Evolutionary conservation across 2,329 filamentous ascomycete species (phyloP), one percentile per base, ranked within the genome.

Genomic region (Scedosporium boydii): DNA sequence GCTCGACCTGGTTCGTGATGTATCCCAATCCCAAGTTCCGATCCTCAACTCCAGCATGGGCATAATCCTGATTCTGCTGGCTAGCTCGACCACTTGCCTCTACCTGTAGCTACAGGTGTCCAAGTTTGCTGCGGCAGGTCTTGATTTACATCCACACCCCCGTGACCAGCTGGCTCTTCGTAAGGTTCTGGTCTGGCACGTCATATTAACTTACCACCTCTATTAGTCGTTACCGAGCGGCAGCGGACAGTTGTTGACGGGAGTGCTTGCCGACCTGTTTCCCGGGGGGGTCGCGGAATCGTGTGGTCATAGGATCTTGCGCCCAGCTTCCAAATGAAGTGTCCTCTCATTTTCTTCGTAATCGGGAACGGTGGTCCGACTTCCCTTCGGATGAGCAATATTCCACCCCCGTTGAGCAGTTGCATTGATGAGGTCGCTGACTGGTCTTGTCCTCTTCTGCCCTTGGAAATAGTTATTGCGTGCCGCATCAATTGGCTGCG

Each of bases 211-310:
- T 51, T 41, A 42, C 59, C 59, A 55, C 59, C 57, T 41, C 27
- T 34, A 12, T 34, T 41, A 23, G n/a, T 29, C 59, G 59, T 29
- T 42, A 56, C 21, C 27, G 23, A 41, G 42, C 42, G 26, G 59
- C 59, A 42, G 59, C 59, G 59, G 59, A 44, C 59, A 61, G 48
- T 61, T 61, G 41, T 55, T 56, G 16, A 42, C 59, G 59, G 59
- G 59, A 61, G 29, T 23, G 16, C 59, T 51, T 61, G 59, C 59
- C 59, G 59, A 61, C 16, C n/a, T 42, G 27, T 18, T 51, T 51
- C 44, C n/a, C 59, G 41, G 44, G 44, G 59, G 59, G 27, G 44
- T 44, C 42, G n/a, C 23, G 51, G 51, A 55, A 55, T 21, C 18
- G 51, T 26, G 51, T 29, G 51, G 18, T 55, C 18, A 23, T 9